Percentiles rank a stretch among this genome's conserved stretches.
phyloP scores from a whole-genome alignment of 108 stramenopile genomes.

The Stephanodiscus triporus region DNA sequence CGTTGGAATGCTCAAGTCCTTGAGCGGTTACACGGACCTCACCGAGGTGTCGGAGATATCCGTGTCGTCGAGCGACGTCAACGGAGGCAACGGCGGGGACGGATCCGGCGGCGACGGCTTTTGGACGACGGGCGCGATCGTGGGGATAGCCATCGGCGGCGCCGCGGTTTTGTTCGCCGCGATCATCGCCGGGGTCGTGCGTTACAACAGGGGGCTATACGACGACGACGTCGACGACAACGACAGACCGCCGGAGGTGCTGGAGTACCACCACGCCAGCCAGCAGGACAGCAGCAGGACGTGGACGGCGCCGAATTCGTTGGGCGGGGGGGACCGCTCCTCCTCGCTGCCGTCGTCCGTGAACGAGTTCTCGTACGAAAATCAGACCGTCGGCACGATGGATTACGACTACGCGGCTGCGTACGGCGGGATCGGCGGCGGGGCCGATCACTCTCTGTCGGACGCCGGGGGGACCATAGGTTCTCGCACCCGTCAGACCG shows the following conservation, averaged over 20 bases:
- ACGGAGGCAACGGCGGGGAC: conserved; percentile 3
- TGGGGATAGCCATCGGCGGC: conserved; percentile 66
- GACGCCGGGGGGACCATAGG: conserved; percentile 83
- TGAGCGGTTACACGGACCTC: conserved; percentile 30
- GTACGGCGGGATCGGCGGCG: conserved; percentile 67
- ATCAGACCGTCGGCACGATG: conserved; percentile 83
- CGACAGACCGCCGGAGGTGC: too few relatives aligned
- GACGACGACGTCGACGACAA: conserved; percentile 11
- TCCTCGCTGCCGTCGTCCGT: not conserved
- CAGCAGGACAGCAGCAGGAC: conserved; percentile 18
- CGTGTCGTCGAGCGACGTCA: not conserved
- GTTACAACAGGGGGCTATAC: conserved; percentile 28
- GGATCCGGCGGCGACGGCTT: not conserved
- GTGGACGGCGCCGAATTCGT: too few relatives aligned
- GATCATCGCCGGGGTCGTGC: conserved; percentile 25
- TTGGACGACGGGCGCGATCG: conserved; percentile 41
- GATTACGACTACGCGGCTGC: conserved; percentile 90
- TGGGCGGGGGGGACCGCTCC: too few relatives aligned
- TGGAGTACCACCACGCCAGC: conserved; percentile 36
- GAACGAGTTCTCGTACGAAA: conserved; percentile 44
- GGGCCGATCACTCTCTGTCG: conserved; percentile 65
- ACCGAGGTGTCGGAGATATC: conserved; percentile 31
- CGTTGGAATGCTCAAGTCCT: conserved; percentile 16
- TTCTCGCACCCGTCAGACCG: conserved; percentile 55
- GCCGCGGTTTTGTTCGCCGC: conserved; percentile 42